Evolutionary conservation across 768 basidiomycete species (phyloP), one percentile per base, ranked within the genome.

Genomic region (Leccinum uliginosum): DNA sequence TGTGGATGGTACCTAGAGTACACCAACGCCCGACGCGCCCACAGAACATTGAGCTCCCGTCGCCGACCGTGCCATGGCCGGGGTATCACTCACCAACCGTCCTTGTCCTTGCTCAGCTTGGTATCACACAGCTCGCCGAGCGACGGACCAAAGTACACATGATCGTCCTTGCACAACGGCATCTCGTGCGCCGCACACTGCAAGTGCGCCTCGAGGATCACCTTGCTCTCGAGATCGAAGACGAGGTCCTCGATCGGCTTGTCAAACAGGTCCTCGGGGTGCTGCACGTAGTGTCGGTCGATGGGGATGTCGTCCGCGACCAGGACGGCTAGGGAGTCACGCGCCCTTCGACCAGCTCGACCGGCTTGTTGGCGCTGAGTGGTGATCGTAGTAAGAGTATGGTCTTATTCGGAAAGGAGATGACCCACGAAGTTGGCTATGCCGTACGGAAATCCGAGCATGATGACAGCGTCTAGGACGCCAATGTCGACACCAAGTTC

Each of bases 401-500:
- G 2, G 14, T 47, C 43, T 17, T 17, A 15, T 1, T 27, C 49
- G 10, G 7, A n/a, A 3, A 10, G 3, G 12, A 14, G 35, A 55
- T 11, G 30, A 72, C 83, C 64, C 56, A 93, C 91, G 56, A 93
- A 88, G 62, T 90, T 93, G 0, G 93, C 87, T 34, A 94, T 73
- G 43, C 80, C 83, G 53, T 82, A 77, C 0, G 93, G 93, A 67
- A 95, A 93, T 1, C 91, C 91, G 27, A 93, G 80, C 81, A 93
- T 90, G 54, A 96, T 83, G 43, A 95, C 93, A 7, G 88, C 90
- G 65, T 95, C 93, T 51, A 94, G 70, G n/a, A 80, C 82, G 15
- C 91, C 92, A 34, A 94, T 93, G 63, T 94, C 91, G n/a, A 93
- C 87, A 14, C 92, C 92, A 7, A 95, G 82, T 70, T 96, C 93